A percentile compares a stretch with the other conserved stretches of the same genome.
Conservation (phyloP, 768 basidiomycete species). For the Mycena rosella region DNA sequence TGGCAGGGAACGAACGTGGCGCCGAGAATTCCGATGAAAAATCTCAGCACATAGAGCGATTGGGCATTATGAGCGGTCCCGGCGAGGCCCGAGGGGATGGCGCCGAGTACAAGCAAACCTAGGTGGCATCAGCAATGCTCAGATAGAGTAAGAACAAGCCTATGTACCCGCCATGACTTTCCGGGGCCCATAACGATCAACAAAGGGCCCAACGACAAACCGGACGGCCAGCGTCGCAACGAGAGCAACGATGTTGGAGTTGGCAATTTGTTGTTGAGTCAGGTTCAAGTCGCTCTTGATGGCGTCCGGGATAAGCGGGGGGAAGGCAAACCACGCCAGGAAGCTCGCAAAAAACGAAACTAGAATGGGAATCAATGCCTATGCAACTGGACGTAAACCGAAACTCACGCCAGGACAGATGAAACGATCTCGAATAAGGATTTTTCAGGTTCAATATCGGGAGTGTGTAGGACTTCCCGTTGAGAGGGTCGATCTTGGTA, state of each 20-base stretch:
- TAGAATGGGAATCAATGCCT: constrained; percentile 2
- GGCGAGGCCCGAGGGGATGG: constrained; percentile 70
- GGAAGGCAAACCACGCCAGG: constrained; percentile 68
- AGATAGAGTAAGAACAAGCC: not conserved
- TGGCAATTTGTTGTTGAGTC: constrained; percentile 60
- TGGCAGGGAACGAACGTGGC: constrained; percentile 73
- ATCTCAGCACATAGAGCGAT: constrained; percentile 60
- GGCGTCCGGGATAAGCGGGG: constrained; percentile 69
- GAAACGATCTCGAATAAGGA: constrained; percentile 64
- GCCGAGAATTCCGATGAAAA: constrained; percentile 73
- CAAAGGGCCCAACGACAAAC: constrained; percentile 61
- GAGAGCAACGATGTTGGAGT: constrained; percentile 64
- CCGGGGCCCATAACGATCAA: constrained; percentile 65
- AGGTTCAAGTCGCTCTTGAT: constrained; percentile 67
- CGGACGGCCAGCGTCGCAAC: constrained; percentile 64
- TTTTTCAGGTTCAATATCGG: constrained; percentile 63
- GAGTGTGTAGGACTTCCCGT: constrained; percentile 64
- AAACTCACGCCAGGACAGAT: constrained; percentile 52
- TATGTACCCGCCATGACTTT: constrained; percentile 66
- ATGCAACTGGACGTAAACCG: not conserved
- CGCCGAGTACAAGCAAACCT: constrained; percentile 62
- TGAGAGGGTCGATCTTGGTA: constrained; percentile 53
- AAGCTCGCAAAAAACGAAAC: constrained; percentile 68
- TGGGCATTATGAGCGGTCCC: constrained; percentile 58
- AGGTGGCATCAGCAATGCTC: not conserved